phyloP scores from a whole-genome alignment of 352 stramenopile species.

The Pythium folliculosum region DNA sequence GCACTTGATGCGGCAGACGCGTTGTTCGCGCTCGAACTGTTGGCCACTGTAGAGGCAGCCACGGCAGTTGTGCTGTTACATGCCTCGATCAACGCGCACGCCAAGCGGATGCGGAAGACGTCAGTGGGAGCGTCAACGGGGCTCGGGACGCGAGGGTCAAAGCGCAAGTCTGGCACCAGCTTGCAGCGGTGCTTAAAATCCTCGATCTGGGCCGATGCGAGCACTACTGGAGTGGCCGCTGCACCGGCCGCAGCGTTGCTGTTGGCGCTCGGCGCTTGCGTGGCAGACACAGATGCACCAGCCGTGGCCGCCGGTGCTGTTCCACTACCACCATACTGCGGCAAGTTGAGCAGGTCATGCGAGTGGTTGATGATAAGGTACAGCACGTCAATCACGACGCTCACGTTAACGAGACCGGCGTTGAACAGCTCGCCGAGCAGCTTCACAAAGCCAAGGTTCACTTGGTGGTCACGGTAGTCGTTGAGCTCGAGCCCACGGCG shows the following conservation, averaged over 20 bases:
- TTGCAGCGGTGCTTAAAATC: conserved; percentile 67
- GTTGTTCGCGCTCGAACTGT: background rate
- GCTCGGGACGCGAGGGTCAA: conserved; percentile 87
- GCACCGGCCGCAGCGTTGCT: background rate
- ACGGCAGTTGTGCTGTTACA: conserved; percentile 45
- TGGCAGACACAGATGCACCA: background rate
- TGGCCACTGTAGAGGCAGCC: background rate
- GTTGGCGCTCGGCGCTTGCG: background rate
- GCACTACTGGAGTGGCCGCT: conserved; percentile 12
- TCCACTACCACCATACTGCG: conserved; percentile 44
- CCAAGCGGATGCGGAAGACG: conserved; percentile 93
- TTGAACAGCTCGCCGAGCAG: conserved; percentile 95
- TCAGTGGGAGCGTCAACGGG: conserved; percentile 90
- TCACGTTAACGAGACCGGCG: conserved; percentile 87
- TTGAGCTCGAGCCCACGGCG: conserved; percentile 89
- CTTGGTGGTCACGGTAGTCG: conserved; percentile 92
- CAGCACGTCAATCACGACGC: conserved; percentile 92
- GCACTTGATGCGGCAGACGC: conserved; percentile 22
- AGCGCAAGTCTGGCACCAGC: conserved; percentile 78
- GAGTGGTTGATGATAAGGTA: conserved; percentile 95
- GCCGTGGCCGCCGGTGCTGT: background rate
- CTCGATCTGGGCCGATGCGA: conserved; percentile 38
- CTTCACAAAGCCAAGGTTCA: conserved; percentile 91
- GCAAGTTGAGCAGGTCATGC: conserved; percentile 88
- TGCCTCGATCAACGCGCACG: conserved; percentile 92